A percentile compares a stretch with the other conserved stretches of the same genome.
These are phyloP conservation scores for Apocynum venetum DNA, from an alignment of 257 asterid genomes.

Conservation along the genomic window DNA sequence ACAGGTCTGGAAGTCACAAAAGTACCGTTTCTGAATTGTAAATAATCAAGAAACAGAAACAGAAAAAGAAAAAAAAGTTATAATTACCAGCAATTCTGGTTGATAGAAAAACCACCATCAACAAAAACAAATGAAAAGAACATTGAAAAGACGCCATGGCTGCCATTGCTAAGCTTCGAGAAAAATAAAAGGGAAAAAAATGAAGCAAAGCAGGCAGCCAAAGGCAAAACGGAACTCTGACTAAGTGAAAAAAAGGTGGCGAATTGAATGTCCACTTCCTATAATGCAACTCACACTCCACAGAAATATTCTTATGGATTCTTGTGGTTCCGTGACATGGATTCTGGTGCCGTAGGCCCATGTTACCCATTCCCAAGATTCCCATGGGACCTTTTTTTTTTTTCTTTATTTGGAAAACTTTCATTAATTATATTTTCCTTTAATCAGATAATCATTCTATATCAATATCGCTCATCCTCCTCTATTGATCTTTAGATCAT, in stretches of 20 bases:
- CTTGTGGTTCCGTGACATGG: background rate
- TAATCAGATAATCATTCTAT: no score
- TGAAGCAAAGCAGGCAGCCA: constrained; percentile 7
- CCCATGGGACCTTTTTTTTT: background rate
- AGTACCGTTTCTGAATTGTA: background rate
- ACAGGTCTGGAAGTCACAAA: constrained; percentile 2
- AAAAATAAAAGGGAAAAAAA: background rate
- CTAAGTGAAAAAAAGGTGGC: no score
- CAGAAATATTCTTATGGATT: background rate
- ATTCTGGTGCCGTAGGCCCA: background rate
- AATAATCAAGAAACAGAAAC: background rate
- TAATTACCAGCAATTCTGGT: constrained; percentile 12
- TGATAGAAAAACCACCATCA: background rate
- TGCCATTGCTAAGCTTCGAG: constrained; percentile 1
- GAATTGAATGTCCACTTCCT: background rate
- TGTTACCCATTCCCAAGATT: background rate
- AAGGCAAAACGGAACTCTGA: background rate
- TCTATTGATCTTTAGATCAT: no score
- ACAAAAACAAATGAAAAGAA: background rate
- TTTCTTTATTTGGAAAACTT: no score
- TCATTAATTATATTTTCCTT: background rate
- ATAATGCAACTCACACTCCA: background rate
- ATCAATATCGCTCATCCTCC: no score
- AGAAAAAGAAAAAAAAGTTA: background rate
- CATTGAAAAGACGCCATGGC: background rate